Base-by-base conservation (phyloP, 2,329 filamentous ascomycete genomes). In the Pleomassaria siparia region DNA sequence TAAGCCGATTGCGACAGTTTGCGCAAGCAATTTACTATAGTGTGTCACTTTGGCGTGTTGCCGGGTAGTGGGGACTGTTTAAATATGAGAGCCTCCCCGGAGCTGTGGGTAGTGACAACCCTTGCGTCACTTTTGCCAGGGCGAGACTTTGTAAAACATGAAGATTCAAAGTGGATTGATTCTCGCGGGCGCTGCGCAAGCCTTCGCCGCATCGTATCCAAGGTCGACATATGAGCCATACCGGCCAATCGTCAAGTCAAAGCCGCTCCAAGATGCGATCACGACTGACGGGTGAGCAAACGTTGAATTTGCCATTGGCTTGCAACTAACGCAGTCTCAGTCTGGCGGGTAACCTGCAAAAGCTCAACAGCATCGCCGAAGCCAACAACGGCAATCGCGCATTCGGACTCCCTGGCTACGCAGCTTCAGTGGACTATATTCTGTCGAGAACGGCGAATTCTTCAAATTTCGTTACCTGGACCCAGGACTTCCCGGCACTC, bases 321-420 rank as follows among this genome's bases (percentile, higher is more conserved):
- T 18, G 8, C 8, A 35, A 9, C 25, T 29, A n/a, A 20, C 9
- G 32, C 6, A 10, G 11, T 32, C 12, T 2, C 10, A 30, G 81
- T 18, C 69, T 85, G 16, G 73, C 78, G 63, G 71, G 74, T 45
- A 80, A 80, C 37, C 75, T 85, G n/a, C 71, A 74, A 58, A 73
- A 76, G 47, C 71, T 85, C 5, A 73, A 84, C 59, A 67, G 74
- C 35, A 84, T 84, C 44, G 81, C 75, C 11, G 67, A 67, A 24
- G 71, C 75, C 43, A 79, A 85, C 56, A 80, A 79, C 30, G 81
- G 81, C 13, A 84, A 83, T 64, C 75, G 82, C 42, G 82, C 82
- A 4, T 84, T 82, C 48, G 82, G 82, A 12, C 69, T 79, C 9
- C 79, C 80, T 1, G 82, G 82, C 12, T 85, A 78, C 72, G 74